Evolutionary conservation across 2,329 filamentous ascomycete genomes (phyloP).

Genomic region (Karstenula rhodostoma): DNA sequence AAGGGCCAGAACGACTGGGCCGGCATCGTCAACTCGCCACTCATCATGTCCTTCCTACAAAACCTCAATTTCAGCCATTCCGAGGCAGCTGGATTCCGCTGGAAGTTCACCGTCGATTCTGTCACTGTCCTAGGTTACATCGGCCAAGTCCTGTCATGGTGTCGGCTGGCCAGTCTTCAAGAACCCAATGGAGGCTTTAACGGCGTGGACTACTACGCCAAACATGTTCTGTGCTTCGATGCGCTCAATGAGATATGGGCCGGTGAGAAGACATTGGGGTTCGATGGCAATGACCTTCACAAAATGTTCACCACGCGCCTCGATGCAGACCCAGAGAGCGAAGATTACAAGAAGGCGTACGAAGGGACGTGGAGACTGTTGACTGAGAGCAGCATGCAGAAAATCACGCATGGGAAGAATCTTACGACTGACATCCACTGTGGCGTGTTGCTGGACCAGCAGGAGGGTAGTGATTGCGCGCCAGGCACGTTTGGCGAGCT

Average conservation of each 20-base stretch:
- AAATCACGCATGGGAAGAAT: slow-evolving; percentile 48
- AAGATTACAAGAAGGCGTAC: slow-evolving; percentile 40
- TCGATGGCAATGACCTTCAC: slow-evolving; percentile 33
- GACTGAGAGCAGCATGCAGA: slow-evolving; percentile 44
- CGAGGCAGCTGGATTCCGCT: slow-evolving; percentile 32
- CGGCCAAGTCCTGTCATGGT: slow-evolving; percentile 52
- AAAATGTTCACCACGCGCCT: slow-evolving; percentile 34
- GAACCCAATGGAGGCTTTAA: slow-evolving; percentile 43
- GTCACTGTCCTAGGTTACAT: slow-evolving; percentile 50
- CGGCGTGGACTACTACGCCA: slow-evolving; percentile 39
- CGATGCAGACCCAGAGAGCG: slow-evolving; percentile 32
- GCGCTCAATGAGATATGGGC: slow-evolving; percentile 32
- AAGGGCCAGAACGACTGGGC: slow-evolving; percentile 27
- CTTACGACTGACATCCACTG: slow-evolving; percentile 33
- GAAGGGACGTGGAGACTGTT: slow-evolving; percentile 39
- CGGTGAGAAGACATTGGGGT: slow-evolving; percentile 37
- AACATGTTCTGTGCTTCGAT: slow-evolving; percentile 39
- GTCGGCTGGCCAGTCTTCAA: slow-evolving; percentile 40
- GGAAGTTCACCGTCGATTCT: slow-evolving; percentile 45
- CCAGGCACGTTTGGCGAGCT: slow-evolving; percentile 49
- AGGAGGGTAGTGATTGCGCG: slow-evolving; percentile 40
- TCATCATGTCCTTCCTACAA: slow-evolving; percentile 33
- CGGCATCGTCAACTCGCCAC: slow-evolving; percentile 30
- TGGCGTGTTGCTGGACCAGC: slow-evolving; percentile 44
- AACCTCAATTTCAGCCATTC: slow-evolving; percentile 33